Conservation (phyloP, 2,329 filamentous ascomycete genomes). For the Fusarium siculi region DNA sequence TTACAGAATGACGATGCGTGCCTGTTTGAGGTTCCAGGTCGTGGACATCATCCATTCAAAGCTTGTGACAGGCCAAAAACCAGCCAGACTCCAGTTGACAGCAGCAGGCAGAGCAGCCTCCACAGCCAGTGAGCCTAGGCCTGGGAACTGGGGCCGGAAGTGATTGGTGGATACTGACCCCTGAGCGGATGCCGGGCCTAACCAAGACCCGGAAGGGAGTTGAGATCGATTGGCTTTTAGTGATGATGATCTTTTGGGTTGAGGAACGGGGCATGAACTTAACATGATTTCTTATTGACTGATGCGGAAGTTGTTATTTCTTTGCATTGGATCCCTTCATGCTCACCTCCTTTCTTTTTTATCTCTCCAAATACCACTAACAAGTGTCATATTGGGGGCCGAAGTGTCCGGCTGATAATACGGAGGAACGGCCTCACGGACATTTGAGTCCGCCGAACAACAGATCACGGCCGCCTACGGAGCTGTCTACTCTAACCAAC, state of each 20-base stretch:
- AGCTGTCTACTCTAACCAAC: background rate
- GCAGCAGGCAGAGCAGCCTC: slow-evolving; percentile 1
- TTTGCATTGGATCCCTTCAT: background rate
- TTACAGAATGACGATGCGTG: slow-evolving; percentile 36
- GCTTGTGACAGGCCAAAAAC: slow-evolving; percentile 33
- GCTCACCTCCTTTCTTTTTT: background rate
- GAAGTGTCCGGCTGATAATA: slow-evolving; percentile 4
- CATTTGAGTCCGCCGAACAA: slow-evolving; percentile 17
- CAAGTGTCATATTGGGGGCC: background rate
- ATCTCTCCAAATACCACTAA: rapidly evolving
- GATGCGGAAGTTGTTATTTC: slow-evolving; percentile 6
- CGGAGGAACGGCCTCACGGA: slow-evolving; percentile 8
- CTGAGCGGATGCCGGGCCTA: slow-evolving; percentile 10
- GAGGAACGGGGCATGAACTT: slow-evolving; percentile 13
- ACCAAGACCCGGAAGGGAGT: background rate
- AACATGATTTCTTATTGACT: background rate
- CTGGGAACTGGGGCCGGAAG: background rate
- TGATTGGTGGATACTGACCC: slow-evolving; percentile 34
- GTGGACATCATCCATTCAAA: background rate
- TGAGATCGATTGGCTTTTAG: slow-evolving; percentile 20
- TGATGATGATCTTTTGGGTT: background rate
- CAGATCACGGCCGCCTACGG: background rate
- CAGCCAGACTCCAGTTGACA: slow-evolving; percentile 1
- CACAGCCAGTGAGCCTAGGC: background rate
- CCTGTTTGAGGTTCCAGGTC: slow-evolving; percentile 28